Conservation (phyloP, 495 filamentous ascomycete genomes). For the Penicillium cosmopolitanum region DNA sequence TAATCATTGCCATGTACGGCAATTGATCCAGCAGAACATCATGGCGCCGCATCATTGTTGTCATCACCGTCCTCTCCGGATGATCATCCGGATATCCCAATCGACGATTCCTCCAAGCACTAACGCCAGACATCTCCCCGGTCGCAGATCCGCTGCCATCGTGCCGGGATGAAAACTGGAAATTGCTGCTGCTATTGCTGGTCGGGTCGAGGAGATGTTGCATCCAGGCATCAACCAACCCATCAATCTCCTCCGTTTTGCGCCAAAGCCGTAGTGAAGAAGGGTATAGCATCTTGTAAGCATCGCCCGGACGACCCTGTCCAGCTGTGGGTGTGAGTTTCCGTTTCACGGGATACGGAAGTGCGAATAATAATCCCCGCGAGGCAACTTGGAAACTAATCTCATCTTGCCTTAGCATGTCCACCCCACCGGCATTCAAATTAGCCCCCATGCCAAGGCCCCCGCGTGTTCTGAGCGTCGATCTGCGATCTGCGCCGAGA, state of each 20-base stretch:
- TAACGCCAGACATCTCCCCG: slow-evolving; percentile 20
- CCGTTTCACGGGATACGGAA: slow-evolving; percentile 84
- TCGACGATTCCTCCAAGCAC: slow-evolving; percentile 40
- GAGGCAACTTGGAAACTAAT: slow-evolving; percentile 88
- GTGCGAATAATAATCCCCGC: slow-evolving; percentile 76
- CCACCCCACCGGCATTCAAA: slow-evolving; percentile 56
- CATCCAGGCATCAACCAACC: slow-evolving; percentile 68
- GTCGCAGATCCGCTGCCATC: too few relatives aligned
- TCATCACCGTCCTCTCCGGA: slow-evolving; percentile 10
- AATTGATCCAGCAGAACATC: slow-evolving; percentile 83
- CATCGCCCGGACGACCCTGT: slow-evolving; percentile 48
- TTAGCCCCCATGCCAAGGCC: slow-evolving; percentile 39
- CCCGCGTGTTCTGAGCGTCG: slow-evolving; percentile 30
- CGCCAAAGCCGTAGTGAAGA: slow-evolving; percentile 76
- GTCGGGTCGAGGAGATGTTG: slow-evolving; percentile 11
- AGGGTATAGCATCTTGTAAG: slow-evolving; percentile 87
- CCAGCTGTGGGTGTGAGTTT: slow-evolving; percentile 35
- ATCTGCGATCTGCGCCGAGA: slow-evolving; percentile 54
- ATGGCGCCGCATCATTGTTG: slow-evolving; percentile 61
- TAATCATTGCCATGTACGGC: slow-evolving; percentile 78
- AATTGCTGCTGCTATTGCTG: too few relatives aligned
- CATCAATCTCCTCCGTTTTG: slow-evolving; percentile 75
- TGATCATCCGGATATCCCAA: neutral
- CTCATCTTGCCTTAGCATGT: slow-evolving; percentile 85
- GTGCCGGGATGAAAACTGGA: too few relatives aligned